Evolutionary conservation across 2,329 filamentous ascomycete species (phyloP).

Genomic region (Fusarium euwallaceae): DNA sequence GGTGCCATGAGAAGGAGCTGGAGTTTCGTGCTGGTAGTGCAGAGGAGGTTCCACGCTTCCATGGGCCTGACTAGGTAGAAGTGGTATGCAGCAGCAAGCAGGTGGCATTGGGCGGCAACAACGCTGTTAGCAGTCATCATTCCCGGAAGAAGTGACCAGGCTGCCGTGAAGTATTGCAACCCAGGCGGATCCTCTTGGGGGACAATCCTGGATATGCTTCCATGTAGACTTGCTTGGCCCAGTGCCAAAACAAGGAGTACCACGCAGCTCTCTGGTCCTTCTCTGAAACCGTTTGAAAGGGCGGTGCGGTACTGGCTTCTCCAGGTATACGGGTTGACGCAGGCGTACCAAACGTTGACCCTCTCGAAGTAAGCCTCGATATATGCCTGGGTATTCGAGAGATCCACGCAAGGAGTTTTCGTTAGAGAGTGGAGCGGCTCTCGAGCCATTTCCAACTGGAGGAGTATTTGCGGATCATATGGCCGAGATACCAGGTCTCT

Average conservation of each 20-base stretch:
- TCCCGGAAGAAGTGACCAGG: conserved; percentile 81
- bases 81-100: conserved; percentile 84
- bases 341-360: conserved; percentile 89
- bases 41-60: conserved; percentile 85
- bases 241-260: conserved; percentile 83
- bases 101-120: conserved; percentile 82
- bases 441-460: conserved; percentile 84
- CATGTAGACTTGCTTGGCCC: conserved; percentile 80
- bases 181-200: conserved; percentile 80
- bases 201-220: conserved; percentile 80
- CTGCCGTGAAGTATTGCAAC: conserved; percentile 83
- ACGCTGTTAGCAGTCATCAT: conserved; percentile 86
- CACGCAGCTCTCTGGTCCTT: conserved; percentile 85
- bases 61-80: conserved; percentile 86
- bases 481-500: conserved; percentile 81
- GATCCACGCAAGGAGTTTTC: conserved; percentile 75
- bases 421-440: conserved; percentile 78
- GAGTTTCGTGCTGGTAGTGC: conserved; percentile 84
- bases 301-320: conserved; percentile 80
- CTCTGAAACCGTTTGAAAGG: conserved; percentile 80
- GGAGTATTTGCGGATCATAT: conserved; percentile 84
- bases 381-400: conserved; percentile 81
- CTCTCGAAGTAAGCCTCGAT: conserved; percentile 84
- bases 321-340: conserved; percentile 87
- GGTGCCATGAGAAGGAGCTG: conserved; percentile 83